Evolutionary conservation across 805 yeast species (phyloP).

Genomic region (Candida alai): DNA sequence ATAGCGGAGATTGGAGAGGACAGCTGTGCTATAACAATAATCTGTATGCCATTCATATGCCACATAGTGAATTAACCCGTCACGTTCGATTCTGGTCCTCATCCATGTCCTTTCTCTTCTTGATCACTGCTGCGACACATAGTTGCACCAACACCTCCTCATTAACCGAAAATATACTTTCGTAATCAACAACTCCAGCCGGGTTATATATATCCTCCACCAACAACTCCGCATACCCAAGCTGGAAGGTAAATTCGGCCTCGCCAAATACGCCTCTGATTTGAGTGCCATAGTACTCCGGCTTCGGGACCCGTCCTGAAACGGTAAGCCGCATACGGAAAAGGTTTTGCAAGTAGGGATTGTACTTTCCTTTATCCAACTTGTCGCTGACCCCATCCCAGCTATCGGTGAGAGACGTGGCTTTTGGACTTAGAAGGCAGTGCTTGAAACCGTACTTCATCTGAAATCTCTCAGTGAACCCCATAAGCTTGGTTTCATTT

Average conservation of each 20-base stretch:
- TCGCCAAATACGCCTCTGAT: constrained; percentile 2
- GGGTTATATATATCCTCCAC: constrained; percentile 3
- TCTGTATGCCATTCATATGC: too few relatives aligned
- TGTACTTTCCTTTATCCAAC: constrained; percentile 3
- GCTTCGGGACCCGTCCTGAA: constrained; percentile 5
- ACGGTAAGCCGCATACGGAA: constrained; percentile 1
- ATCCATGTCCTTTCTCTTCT: constrained; percentile 7
- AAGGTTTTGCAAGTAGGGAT: constrained; percentile 6
- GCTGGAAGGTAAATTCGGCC: constrained; percentile 4
- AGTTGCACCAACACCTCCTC: constrained; percentile 7
- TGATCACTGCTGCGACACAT: constrained; percentile 9
- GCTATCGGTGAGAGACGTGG: constrained; percentile 7
- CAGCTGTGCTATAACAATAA: too few relatives aligned
- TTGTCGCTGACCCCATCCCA: constrained; percentile 9
- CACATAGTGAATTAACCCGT: too few relatives aligned
- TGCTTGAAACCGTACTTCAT: constrained; percentile 7
- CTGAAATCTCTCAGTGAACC: constrained; percentile 1
- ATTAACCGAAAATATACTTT: constrained; percentile 6
- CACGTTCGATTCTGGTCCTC: too few relatives aligned
- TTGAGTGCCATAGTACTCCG: constrained; percentile 8
- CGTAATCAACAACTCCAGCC: constrained; percentile 3
- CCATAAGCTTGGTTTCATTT: constrained; percentile 3
- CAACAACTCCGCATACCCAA: constrained; percentile 6
- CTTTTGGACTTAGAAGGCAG: constrained; percentile 1
- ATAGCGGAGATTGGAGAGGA: too few relatives aligned